A percentile compares a stretch with the other conserved stretches of the same genome.
These are phyloP conservation scores for Solanum bulbocastanum DNA, from an alignment of 257 asterid species.

Conservation along the genomic window DNA sequence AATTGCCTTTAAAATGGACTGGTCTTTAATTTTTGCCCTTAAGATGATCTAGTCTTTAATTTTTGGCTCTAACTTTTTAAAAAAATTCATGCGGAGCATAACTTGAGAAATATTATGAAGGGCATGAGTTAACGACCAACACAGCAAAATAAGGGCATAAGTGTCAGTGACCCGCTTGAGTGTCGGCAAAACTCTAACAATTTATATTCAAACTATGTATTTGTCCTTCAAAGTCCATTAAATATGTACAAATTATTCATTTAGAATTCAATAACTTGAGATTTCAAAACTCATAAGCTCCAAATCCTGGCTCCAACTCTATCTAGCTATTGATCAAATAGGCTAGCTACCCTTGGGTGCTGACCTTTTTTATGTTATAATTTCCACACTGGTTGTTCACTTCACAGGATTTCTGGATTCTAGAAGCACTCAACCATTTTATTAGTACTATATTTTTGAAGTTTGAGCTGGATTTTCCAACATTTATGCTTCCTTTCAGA, in stretches of 20 bases:
- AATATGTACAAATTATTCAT: background rate
- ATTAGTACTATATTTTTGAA: background rate
- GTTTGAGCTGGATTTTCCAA: constrained; percentile 32
- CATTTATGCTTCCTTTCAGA: constrained; percentile 22
- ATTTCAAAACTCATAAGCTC: background rate
- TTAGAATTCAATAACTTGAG: background rate
- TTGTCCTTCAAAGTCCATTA: background rate
- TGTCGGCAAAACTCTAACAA: too few species aligned
- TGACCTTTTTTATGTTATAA: background rate
- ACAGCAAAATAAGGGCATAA: too few species aligned
- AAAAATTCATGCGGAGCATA: too few species aligned
- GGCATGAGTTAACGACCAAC: too few species aligned
- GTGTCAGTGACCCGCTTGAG: too few species aligned
- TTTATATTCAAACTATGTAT: background rate
- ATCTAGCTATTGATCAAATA: background rate
- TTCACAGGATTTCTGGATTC: constrained; percentile 16
- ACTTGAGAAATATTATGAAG: too few species aligned
- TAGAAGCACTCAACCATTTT: constrained; percentile 5
- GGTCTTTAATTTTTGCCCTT: too few species aligned
- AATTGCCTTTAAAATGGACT: too few species aligned
- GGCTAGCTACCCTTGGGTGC: background rate
- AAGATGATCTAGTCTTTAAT: too few species aligned
- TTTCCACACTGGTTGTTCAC: background rate
- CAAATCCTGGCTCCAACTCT: background rate
- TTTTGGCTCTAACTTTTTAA: too few species aligned